phyloP scores from a whole-genome alignment of 176 grass and related monocot genomes.

The Raddia guianensis region DNA sequence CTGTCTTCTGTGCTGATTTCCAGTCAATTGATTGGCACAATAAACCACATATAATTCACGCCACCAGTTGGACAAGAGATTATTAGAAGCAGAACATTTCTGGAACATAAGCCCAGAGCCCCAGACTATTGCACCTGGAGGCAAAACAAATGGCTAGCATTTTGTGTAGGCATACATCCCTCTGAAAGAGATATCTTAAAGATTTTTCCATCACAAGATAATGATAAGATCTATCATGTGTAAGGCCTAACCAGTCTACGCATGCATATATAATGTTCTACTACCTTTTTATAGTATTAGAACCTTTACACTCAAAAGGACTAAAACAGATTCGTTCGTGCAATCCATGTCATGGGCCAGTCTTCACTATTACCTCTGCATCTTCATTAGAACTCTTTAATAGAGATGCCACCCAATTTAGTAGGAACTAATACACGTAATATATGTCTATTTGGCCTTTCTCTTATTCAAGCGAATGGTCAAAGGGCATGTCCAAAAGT shows the following conservation, averaged over 20 bases:
- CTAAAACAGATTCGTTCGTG: conserved; percentile 12
- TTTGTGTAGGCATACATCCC: background rate
- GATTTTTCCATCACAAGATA: background rate
- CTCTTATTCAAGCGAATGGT: background rate
- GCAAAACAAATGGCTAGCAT: conserved; percentile 17
- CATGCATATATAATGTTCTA: background rate
- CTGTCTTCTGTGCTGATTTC: conserved; percentile 20
- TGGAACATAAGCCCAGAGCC: conserved; percentile 19
- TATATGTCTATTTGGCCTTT: conserved; percentile 26
- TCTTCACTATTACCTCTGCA: conserved; percentile 33
- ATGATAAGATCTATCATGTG: background rate
- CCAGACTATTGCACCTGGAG: background rate
- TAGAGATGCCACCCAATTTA: conserved; percentile 1
- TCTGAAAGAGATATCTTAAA: conserved; percentile 30
- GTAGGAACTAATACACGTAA: conserved; percentile 27
- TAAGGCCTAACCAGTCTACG: conserved; percentile 3
- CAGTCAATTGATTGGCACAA: conserved; percentile 9
- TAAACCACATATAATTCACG: conserved; percentile 12
- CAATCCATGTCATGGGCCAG: background rate
- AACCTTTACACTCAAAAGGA: conserved; percentile 9
- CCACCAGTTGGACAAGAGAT: conserved; percentile 6
- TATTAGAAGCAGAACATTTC: background rate
- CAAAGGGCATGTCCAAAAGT: no score
- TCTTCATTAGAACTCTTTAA: conserved; percentile 24
- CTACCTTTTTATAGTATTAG: conserved; percentile 1